These are phyloP conservation scores for Cerioporus squamosus DNA, from an alignment of 1,284 basidiomycete species.

Conservation along the genomic window DNA sequence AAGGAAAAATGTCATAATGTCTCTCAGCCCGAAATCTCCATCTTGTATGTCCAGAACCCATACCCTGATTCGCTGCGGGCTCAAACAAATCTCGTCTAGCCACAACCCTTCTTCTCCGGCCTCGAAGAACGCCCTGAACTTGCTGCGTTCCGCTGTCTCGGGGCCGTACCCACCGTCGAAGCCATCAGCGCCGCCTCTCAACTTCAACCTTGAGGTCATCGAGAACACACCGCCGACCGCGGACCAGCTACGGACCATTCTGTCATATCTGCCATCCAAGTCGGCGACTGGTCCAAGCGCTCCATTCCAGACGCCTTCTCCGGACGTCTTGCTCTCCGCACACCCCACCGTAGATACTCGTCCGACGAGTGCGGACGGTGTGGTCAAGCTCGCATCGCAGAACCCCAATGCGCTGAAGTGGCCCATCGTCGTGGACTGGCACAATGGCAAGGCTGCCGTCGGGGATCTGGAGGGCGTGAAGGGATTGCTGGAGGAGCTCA, in stretches of 20 bases:
- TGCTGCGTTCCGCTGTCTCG: slow-evolving; percentile 61
- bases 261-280: slow-evolving; percentile 56
- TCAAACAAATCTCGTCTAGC: slow-evolving; percentile 39
- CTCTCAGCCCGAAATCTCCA: slow-evolving; percentile 61
- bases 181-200: slow-evolving; percentile 52
- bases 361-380: slow-evolving; percentile 47
- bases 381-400: slow-evolving; percentile 53
- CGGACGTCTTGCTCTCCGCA: slow-evolving; percentile 54
- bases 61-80: neutral
- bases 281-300: slow-evolving; percentile 24
- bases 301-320: slow-evolving; percentile 30
- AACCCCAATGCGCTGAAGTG: slow-evolving; percentile 62
- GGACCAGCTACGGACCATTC: slow-evolving; percentile 69
- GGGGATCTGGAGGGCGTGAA: slow-evolving; percentile 73
- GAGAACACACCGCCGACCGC: slow-evolving; percentile 64
- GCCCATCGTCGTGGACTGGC: slow-evolving; percentile 82
- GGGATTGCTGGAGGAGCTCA: slow-evolving; percentile 61
- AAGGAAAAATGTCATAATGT: too few relatives aligned
- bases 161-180: slow-evolving; percentile 60
- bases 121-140: slow-evolving; percentile 59
- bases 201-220: slow-evolving; percentile 73
- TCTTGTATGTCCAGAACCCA: slow-evolving; percentile 52
- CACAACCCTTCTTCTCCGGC: slow-evolving; percentile 67
- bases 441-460: slow-evolving; percentile 63
- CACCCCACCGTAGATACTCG: slow-evolving; percentile 54